A percentile compares a stretch with the other conserved stretches of the same genome.
phyloP scores from a whole-genome alignment of 2,329 filamentous ascomycete genomes.

The Cladosporium sp. region DNA sequence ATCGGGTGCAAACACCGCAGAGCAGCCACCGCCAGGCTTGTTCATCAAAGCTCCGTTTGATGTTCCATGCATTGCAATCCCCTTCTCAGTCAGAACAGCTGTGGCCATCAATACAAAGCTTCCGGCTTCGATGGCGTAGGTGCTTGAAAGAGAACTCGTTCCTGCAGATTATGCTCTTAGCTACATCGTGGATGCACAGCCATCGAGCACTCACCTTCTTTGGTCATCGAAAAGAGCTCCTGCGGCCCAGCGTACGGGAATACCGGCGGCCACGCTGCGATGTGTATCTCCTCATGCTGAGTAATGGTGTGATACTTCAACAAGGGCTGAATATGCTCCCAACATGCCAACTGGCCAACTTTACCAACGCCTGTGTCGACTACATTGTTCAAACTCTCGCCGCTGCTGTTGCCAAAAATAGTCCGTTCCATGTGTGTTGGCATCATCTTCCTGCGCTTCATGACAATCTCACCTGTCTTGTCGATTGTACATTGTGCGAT shows the following conservation, averaged over 20 bases:
- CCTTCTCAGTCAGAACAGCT: slow-evolving; percentile 43
- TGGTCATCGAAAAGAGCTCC: slow-evolving; percentile 35
- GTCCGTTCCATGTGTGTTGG: slow-evolving; percentile 43
- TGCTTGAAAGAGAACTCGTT: slow-evolving; percentile 45
- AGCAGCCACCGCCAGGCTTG: slow-evolving; percentile 43
- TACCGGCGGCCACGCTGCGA: slow-evolving; percentile 38
- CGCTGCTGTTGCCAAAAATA: slow-evolving; percentile 38
- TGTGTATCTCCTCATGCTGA: slow-evolving; percentile 32
- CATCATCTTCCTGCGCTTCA: slow-evolving; percentile 40
- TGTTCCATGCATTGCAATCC: slow-evolving; percentile 42
- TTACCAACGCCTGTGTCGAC: slow-evolving; percentile 30
- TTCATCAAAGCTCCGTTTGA: slow-evolving; percentile 39
- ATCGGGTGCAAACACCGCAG: slow-evolving; percentile 51
- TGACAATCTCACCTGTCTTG: slow-evolving; percentile 32
- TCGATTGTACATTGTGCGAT: slow-evolving; percentile 38
- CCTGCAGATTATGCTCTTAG: slow-evolving; percentile 19
- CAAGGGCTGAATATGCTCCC: neutral
- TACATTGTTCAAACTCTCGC: slow-evolving; percentile 25
- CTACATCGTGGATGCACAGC: neutral
- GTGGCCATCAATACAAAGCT: slow-evolving; percentile 54
- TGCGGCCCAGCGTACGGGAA: slow-evolving; percentile 25
- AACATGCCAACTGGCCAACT: neutral
- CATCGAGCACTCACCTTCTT: slow-evolving; percentile 19
- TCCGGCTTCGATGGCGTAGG: slow-evolving; percentile 55
- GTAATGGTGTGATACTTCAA: slow-evolving; percentile 24